Conservation (phyloP, 2,329 filamentous ascomycete genomes). For the Aspergillus alliaceus region DNA sequence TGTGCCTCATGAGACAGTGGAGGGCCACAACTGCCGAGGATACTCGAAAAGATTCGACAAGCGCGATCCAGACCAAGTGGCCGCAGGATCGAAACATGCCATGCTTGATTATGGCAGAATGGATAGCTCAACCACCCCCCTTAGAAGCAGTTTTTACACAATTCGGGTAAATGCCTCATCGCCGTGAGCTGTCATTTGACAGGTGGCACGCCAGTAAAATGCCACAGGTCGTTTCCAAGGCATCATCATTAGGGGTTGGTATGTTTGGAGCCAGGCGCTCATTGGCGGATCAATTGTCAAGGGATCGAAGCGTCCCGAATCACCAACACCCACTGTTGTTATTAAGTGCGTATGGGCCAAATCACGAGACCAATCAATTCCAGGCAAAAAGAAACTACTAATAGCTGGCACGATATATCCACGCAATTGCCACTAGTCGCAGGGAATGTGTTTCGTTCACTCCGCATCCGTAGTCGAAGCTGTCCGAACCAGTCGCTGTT, state of each 20-base stretch:
- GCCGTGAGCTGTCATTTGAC: neutral
- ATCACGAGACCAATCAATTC: neutral
- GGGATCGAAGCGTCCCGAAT: neutral
- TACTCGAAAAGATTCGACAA: neutral
- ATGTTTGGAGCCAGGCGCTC: neutral
- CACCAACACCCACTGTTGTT: neutral
- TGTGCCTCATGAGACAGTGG: constrained; percentile 4
- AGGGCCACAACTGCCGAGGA: constrained; percentile 7
- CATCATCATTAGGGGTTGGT: neutral
- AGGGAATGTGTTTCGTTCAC: constrained; percentile 17
- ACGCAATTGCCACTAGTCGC: neutral
- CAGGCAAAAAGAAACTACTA: neutral
- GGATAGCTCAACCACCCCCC: neutral
- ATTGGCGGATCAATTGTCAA: neutral
- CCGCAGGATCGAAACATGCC: neutral
- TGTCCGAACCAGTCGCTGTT: constrained; percentile 21
- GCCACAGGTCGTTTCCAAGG: neutral
- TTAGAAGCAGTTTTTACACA: neutral
- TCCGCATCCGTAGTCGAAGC: constrained; percentile 23
- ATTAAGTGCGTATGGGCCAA: neutral
- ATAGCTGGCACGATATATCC: neutral
- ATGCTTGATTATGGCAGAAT: neutral
- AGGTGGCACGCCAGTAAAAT: neutral
- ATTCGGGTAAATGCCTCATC: neutral
- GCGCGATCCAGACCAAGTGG: neutral